Conservation (phyloP, 305 asterid genomes). For the Plantago lanceolata region DNA sequence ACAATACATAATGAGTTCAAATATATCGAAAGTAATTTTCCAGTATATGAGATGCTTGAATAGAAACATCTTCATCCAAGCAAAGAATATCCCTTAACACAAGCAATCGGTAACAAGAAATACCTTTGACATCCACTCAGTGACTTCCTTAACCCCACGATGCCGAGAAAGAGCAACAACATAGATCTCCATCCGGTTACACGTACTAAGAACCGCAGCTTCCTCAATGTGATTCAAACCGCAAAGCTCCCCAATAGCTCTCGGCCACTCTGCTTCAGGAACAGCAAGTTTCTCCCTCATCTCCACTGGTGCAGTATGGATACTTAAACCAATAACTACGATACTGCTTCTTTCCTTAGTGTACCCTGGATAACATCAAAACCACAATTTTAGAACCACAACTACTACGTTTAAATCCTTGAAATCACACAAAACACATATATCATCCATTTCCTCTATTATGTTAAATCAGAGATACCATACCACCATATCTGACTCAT, state of each 20-base stretch:
- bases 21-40: neutral
- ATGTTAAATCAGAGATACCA: too few species aligned
- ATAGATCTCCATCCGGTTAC: slow-evolving; percentile 94
- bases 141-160: slow-evolving; percentile 94
- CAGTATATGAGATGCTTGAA: too few species aligned
- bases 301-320: slow-evolving; percentile 86
- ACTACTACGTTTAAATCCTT: too few species aligned
- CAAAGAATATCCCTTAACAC: neutral
- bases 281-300: slow-evolving; percentile 92
- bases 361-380: slow-evolving; percentile 51
- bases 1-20: slow-evolving; percentile 20
- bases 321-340: slow-evolving; percentile 79
- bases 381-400: slow-evolving; percentile 2
- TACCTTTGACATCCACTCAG: slow-evolving; percentile 99
- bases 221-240: slow-evolving; percentile 91
- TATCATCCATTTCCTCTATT: neutral
- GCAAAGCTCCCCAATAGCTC: slow-evolving; percentile 83
- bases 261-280: slow-evolving; percentile 96
- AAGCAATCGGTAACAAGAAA: slow-evolving; percentile 1
- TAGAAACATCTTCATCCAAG: too few species aligned
- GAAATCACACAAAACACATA: neutral
- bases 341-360: slow-evolving; percentile 90
- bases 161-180: slow-evolving; percentile 94
- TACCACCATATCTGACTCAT: too few species aligned
- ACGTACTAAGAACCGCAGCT: slow-evolving; percentile 97